These are phyloP conservation scores for Penicillium robsamsonii DNA, from an alignment of 495 filamentous ascomycete genomes.

Conservation along the genomic window DNA sequence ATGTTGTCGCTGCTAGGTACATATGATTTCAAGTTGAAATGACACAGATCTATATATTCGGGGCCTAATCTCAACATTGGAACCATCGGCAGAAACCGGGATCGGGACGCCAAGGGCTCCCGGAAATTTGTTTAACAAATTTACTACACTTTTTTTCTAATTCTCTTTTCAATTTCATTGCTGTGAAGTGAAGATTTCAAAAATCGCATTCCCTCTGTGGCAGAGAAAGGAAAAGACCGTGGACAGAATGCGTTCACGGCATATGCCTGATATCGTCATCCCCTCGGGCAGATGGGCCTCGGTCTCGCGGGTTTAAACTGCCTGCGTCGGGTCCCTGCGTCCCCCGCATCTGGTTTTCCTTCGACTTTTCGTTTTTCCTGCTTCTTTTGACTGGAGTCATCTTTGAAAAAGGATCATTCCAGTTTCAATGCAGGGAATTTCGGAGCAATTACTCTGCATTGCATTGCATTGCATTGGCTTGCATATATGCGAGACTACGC, in stretches of 20 bases:
- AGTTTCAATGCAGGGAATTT: background rate
- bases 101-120: conserved; percentile 10
- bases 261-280: conserved; percentile 2
- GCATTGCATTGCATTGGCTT: background rate
- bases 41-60: background rate
- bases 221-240: background rate
- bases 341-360: conserved; percentile 14
- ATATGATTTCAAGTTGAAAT: background rate
- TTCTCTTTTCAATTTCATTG: conserved; percentile 3
- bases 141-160: background rate
- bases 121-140: conserved; percentile 24
- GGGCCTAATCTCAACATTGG: background rate
- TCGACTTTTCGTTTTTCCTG: conserved; percentile 10
- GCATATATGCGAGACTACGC: conserved; percentile 2
- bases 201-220: background rate
- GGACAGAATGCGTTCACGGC: background rate
- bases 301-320: background rate
- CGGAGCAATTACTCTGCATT: background rate
- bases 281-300: conserved; percentile 10
- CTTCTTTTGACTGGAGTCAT: conserved; percentile 6
- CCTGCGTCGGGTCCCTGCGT: background rate
- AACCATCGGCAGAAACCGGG: conserved; percentile 34
- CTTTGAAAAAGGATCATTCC: background rate
- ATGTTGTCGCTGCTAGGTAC: background rate
- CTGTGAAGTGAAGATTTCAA: background rate